phyloP scores from a whole-genome alignment of 805 yeast genomes.

The Pichia sporocuriosa region DNA sequence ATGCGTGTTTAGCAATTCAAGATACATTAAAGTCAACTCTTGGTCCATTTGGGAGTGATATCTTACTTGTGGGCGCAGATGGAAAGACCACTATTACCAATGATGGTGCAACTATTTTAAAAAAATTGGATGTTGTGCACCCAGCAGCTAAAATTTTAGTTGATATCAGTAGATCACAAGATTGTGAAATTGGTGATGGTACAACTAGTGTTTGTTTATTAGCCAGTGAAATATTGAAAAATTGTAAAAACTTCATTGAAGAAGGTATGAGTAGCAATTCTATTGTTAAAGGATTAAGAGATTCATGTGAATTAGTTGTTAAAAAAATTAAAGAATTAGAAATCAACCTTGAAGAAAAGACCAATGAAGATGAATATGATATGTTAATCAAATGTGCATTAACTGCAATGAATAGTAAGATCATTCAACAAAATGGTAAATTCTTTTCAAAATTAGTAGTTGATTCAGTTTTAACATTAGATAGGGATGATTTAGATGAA shows the following conservation, averaged over 20 bases:
- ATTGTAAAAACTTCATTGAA: conserved; percentile 83
- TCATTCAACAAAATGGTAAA: conserved; percentile 78
- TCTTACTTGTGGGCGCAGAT: conserved; percentile 67
- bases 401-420: conserved; percentile 95
- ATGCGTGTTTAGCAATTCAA: conserved; percentile 95
- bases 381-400: conserved; percentile 87
- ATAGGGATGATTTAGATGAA: conserved; percentile 80
- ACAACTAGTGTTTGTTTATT: conserved; percentile 92
- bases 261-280: conserved; percentile 93
- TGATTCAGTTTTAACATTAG: conserved; percentile 85
- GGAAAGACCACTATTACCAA: conserved; percentile 94
- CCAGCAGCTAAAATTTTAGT: conserved; percentile 97
- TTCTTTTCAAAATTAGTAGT: conserved; percentile 96
- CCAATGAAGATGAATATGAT: conserved; percentile 54
- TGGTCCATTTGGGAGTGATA: conserved; percentile 97
- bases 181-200: conserved; percentile 98
- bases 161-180: conserved; percentile 92
- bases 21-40: conserved; percentile 91
- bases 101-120: conserved; percentile 96
- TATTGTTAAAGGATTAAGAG: conserved; percentile 80
- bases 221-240: conserved; percentile 92
- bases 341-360: conserved; percentile 49
- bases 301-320: conserved; percentile 73
- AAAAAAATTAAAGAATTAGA: conserved; percentile 67
- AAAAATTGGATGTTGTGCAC: conserved; percentile 88